These are phyloP conservation scores for Dactylellina haptotyla DNA, from an alignment of 2,329 filamentous ascomycete species.

Conservation along the genomic window DNA sequence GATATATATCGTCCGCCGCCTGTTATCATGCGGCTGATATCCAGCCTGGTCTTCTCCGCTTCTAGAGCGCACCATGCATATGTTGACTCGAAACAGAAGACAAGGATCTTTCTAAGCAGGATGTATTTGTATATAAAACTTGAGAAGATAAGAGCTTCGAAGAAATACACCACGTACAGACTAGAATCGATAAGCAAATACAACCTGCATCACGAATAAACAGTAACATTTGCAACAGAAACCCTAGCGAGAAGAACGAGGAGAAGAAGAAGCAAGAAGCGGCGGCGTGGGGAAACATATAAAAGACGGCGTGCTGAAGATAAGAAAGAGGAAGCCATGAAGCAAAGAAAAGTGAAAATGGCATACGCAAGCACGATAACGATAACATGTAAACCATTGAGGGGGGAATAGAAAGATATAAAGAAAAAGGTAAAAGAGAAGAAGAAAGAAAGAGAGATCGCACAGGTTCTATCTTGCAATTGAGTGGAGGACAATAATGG, in stretches of 20 bases:
- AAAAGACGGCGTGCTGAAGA: not conserved
- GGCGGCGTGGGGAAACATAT: not conserved
- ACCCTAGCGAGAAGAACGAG: slow-evolving; percentile 16
- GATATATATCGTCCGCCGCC: not conserved
- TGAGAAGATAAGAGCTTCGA: not conserved
- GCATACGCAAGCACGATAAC: not conserved
- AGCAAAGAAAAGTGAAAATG: slow-evolving; percentile 27
- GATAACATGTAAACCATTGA: not conserved
- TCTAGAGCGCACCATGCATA: not conserved
- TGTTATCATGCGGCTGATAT: not conserved
- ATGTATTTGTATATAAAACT: slow-evolving; percentile 28
- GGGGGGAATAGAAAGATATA: slow-evolving; percentile 47
- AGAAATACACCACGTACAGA: not conserved
- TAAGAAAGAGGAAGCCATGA: slow-evolving; percentile 40
- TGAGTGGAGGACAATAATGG: slow-evolving; percentile 16
- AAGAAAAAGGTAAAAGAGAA: slow-evolving; percentile 32
- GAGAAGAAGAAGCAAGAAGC: slow-evolving; percentile 7
- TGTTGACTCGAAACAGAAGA: not conserved
- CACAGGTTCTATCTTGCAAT: slow-evolving; percentile 40
- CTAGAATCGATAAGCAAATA: slow-evolving; percentile 21
- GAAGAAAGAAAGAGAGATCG: slow-evolving; percentile 44
- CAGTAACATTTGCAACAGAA: slow-evolving; percentile 12
- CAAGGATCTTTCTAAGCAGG: not conserved
- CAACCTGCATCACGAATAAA: slow-evolving; percentile 30
- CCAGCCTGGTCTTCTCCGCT: not conserved